Conservation (phyloP, 108 stramenopile genomes). For the Pseudonitzschia pungens region DNA sequence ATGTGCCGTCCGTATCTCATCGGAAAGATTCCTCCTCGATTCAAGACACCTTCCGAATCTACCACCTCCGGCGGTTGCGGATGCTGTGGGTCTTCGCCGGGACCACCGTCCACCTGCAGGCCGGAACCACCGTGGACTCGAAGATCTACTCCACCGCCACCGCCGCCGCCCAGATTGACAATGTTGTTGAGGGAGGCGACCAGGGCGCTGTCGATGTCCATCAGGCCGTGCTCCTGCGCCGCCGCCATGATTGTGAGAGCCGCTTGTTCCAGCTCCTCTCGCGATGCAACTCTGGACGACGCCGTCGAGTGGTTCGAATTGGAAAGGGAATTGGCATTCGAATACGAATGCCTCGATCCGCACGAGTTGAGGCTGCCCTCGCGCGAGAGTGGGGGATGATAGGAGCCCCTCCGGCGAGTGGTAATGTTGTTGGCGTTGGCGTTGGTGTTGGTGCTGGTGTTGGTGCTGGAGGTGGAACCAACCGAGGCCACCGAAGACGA, state of each 20-base stretch:
- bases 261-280: slow-evolving; percentile 27
- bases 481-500: background rate
- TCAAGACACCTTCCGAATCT: slow-evolving; percentile 20
- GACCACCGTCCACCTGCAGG: too few relatives aligned
- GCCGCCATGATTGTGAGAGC: slow-evolving; percentile 26
- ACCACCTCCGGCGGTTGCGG: background rate
- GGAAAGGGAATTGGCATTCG: background rate
- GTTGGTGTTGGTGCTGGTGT: too few relatives aligned
- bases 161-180: background rate
- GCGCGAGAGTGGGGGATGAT: background rate
- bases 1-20: background rate
- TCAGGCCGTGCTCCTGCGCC: background rate
- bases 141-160: too few relatives aligned
- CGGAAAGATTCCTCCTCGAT: slow-evolving; percentile 35
- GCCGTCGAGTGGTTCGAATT: background rate
- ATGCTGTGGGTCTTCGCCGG: too few relatives aligned
- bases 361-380: background rate
- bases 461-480: background rate
- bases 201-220: background rate
- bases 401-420: too few relatives aligned
- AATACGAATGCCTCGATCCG: background rate
- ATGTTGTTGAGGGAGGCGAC: background rate
- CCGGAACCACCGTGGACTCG: too few relatives aligned
- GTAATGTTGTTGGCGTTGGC: too few relatives aligned
- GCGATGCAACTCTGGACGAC: slow-evolving; percentile 4